A percentile compares a stretch with the other conserved stretches of the same genome.
These are phyloP conservation scores for Cladosporium sp. DNA, from an alignment of 2,329 filamentous ascomycete species.

Conservation along the genomic window DNA sequence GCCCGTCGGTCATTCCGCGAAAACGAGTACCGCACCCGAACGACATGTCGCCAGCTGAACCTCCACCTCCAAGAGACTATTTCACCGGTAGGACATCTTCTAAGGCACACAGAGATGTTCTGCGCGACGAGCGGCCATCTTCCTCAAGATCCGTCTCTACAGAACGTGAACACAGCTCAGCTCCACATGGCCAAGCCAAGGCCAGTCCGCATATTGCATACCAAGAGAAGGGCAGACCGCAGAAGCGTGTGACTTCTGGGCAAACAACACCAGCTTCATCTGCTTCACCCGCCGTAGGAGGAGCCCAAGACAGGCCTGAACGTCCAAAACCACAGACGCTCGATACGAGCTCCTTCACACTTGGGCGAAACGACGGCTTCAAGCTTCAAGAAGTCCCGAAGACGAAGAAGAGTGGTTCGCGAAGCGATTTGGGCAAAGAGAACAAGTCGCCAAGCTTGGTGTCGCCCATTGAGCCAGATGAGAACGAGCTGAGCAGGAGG, in stretches of 20 bases:
- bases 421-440: constrained; percentile 44
- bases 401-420: constrained; percentile 49
- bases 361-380: constrained; percentile 46
- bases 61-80: constrained; percentile 37
- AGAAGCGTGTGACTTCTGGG: constrained; percentile 29
- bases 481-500: constrained; percentile 30
- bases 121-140: constrained; percentile 35
- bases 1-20: constrained; percentile 21
- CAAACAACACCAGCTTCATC: constrained; percentile 7
- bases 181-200: constrained; percentile 34
- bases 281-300: constrained; percentile 23
- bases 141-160: constrained; percentile 43
- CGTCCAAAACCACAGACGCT: constrained; percentile 24
- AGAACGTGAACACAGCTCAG: constrained; percentile 33
- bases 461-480: constrained; percentile 29
- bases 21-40: constrained; percentile 22
- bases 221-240: constrained; percentile 68
- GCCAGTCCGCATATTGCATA: constrained; percentile 83
- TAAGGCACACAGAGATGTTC: constrained; percentile 35
- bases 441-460: constrained; percentile 37
- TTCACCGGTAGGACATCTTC: constrained; percentile 35
- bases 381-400: constrained; percentile 76
- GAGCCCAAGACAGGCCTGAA: constrained; percentile 36
- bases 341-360: constrained; percentile 24
- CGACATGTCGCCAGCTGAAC: constrained; percentile 23